Conservation (phyloP, 2,329 filamentous ascomycete genomes). For the Lecanicillium sp. region DNA sequence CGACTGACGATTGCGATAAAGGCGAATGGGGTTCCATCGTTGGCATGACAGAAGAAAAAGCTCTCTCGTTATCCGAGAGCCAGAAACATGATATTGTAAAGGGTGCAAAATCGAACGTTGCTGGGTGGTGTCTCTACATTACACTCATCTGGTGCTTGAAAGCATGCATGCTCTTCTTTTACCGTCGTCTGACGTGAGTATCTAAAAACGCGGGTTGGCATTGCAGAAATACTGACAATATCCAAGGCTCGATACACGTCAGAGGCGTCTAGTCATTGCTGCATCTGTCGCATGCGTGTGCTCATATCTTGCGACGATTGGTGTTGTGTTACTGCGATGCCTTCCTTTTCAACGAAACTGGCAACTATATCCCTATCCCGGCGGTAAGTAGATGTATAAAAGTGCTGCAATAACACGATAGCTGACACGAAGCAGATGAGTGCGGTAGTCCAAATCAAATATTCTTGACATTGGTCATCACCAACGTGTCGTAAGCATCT, state of each 20-base stretch:
- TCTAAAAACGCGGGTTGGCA: not conserved
- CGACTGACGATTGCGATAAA: constrained; percentile 13
- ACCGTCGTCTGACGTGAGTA: constrained; percentile 27
- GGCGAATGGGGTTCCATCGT: constrained; percentile 16
- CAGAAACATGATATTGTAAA: constrained; percentile 12
- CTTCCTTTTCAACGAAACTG: constrained; percentile 16
- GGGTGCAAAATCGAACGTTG: constrained; percentile 14
- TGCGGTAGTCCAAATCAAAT: constrained; percentile 14
- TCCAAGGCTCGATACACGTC: constrained; percentile 13
- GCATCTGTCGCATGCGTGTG: constrained; percentile 11
- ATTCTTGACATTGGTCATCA: constrained; percentile 14
- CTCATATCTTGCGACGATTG: constrained; percentile 13
- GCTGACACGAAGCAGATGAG: constrained; percentile 10
- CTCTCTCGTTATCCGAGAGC: constrained; percentile 8
- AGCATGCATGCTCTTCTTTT: constrained; percentile 29
- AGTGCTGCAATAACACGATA: not conserved
- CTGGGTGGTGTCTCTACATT: constrained; percentile 27
- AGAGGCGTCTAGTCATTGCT: constrained; percentile 12
- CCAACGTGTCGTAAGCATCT: constrained; percentile 15
- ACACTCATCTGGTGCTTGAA: constrained; percentile 31
- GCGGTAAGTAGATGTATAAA: constrained; percentile 8
- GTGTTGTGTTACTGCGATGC: constrained; percentile 14
- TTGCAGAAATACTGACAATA: not conserved
- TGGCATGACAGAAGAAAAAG: constrained; percentile 14
- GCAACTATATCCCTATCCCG: constrained; percentile 17